Evolutionary conservation across 495 filamentous ascomycete genomes (phyloP), one percentile per base, ranked within the genome.

Genomic region (Penicillium verhagenii): DNA sequence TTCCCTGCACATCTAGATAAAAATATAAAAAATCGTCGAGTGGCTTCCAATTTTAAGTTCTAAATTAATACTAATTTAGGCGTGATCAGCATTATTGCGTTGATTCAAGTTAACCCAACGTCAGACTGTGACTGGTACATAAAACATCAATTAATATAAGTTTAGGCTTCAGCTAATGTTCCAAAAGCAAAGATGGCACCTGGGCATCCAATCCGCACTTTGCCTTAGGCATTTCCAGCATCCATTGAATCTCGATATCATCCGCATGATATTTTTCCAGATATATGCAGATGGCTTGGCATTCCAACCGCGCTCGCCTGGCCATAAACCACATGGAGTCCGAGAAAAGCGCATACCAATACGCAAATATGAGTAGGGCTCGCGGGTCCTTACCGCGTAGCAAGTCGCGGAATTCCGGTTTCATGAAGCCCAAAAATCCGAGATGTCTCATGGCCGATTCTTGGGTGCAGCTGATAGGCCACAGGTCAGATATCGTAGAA

Each of bases 271-370:
- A 46, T 23, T 23, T 50, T 50, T 61, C 56, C 54, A 77, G 51
- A 29, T 74, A 76, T 19, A 63, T 42, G 48, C 72, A 74, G 35
- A 76, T 77, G n/a, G 73, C 64, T 28, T 59, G 72, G 47, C 69
- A 68, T 61, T 76, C 72, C 23, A 76, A 38, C 35, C 52, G 44
- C 11, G 71, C 68, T 37, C 73, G 56, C n/a, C 55, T 49, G 10
- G 58, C 48, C 14, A 75, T 60, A 60, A 66, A 77, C 74, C 73
- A 76, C 28, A 56, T 45, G 21, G 60, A 33, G 21, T 44, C 31
- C 39, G 58, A 35, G 26, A 64, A 47, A 44, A 66, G 65, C 1
- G 52, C 57, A 62, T 72, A 77, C 74, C 74, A 78, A 33, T 70
- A 63, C 11, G 64, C 69, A 11, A 75, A 47, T 28, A 78, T 57